A percentile compares a stretch with the other conserved stretches of the same genome.
These are phyloP conservation scores for Myxozyma neotropica DNA, from an alignment of 805 yeast genomes.

Conservation along the genomic window DNA sequence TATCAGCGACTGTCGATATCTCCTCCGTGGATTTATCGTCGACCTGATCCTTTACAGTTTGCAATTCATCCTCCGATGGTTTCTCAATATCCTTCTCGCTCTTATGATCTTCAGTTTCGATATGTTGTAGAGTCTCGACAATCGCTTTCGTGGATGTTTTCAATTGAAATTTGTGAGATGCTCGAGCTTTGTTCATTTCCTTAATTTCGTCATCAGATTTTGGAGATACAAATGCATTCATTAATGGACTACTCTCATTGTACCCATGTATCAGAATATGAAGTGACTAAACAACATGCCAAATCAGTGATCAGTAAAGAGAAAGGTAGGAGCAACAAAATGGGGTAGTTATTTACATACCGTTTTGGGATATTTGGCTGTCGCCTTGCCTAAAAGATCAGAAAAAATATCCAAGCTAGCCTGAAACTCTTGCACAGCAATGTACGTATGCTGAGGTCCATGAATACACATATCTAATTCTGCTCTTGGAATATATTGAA, in stretches of 20 bases:
- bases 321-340: not conserved
- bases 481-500: slow-evolving; percentile 77
- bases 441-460: slow-evolving; percentile 44
- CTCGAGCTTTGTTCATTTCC: slow-evolving; percentile 36
- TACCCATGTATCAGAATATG: slow-evolving; percentile 27
- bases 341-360: no score
- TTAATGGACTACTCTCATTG: slow-evolving; percentile 26
- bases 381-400: slow-evolving; percentile 49
- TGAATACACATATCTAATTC: slow-evolving; percentile 71
- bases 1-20: not conserved
- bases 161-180: slow-evolving; percentile 30
- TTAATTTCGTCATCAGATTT: slow-evolving; percentile 38
- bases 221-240: slow-evolving; percentile 40
- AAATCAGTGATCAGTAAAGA: not conserved
- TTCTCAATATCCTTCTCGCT: no score
- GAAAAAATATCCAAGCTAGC: slow-evolving; percentile 58
- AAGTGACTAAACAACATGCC: slow-evolving; percentile 8
- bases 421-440: slow-evolving; percentile 72
- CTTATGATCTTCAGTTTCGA: no score
- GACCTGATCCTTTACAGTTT: not conserved
- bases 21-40: not conserved
- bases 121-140: slow-evolving; percentile 1
- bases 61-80: not conserved
- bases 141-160: slow-evolving; percentile 11
- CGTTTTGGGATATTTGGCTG: slow-evolving; percentile 40